Evolutionary conservation across 352 stramenopile species (phyloP).

Genomic region (Peronospora belbahrii): DNA sequence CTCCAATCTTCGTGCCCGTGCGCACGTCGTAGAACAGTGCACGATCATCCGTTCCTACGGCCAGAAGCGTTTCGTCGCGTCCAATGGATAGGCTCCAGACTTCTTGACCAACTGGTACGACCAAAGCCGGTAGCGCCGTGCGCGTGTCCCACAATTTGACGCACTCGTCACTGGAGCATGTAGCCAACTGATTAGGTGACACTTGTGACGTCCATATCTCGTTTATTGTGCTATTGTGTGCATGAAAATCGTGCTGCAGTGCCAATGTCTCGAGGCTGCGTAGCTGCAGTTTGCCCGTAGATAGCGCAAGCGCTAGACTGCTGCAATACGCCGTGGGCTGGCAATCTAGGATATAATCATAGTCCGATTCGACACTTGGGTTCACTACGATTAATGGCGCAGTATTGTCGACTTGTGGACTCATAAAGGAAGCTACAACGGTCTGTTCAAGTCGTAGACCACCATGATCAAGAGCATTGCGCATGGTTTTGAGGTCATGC

Average conservation of each 20-base stretch:
- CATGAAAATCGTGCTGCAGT: slow-evolving; percentile 61
- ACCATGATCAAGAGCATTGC: slow-evolving; percentile 31
- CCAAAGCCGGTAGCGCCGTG: slow-evolving; percentile 43
- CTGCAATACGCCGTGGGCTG: slow-evolving; percentile 55
- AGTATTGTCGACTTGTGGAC: slow-evolving; percentile 7
- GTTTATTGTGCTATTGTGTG: slow-evolving; percentile 73
- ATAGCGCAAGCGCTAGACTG: slow-evolving; percentile 58
- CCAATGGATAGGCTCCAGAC: slow-evolving; percentile 79
- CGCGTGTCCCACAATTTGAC: slow-evolving; percentile 85
- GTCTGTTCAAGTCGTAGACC: slow-evolving; percentile 53
- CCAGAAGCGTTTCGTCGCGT: slow-evolving; percentile 66
- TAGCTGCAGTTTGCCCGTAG: slow-evolving; percentile 57
- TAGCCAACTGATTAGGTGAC: slow-evolving; percentile 60
- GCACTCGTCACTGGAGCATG: slow-evolving; percentile 78
- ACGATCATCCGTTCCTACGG: slow-evolving; percentile 63
- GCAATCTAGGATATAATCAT: slow-evolving; percentile 79
- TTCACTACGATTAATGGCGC: slow-evolving; percentile 30
- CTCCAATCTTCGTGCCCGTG: slow-evolving; percentile 54
- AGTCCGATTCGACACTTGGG: slow-evolving; percentile 65
- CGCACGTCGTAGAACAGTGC: slow-evolving; percentile 80
- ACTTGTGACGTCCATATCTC: slow-evolving; percentile 69
- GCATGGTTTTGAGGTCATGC: slow-evolving; percentile 28
- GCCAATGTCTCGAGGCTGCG: slow-evolving; percentile 59
- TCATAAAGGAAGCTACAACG: slow-evolving; percentile 57
- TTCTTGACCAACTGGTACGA: slow-evolving; percentile 52